phyloP scores from a whole-genome alignment of 345 rosid species.

The Arabidopsis suecica region DNA sequence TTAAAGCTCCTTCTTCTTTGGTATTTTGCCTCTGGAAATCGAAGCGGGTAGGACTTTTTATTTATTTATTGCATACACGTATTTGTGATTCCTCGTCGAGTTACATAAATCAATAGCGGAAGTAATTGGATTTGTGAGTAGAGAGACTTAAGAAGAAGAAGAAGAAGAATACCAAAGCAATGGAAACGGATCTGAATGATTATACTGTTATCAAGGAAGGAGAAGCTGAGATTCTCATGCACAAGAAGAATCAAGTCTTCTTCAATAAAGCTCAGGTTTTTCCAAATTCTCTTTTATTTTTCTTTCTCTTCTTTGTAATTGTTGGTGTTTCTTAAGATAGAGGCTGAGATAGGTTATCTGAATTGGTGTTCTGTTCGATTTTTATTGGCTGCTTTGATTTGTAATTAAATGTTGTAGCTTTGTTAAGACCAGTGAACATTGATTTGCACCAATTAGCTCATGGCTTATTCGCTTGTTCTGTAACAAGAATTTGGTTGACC shows the following conservation, averaged over 20 bases:
- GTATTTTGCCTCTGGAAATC: not conserved
- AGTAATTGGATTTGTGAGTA: not conserved
- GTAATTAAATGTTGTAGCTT: not conserved
- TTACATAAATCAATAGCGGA: not conserved
- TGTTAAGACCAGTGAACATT: conserved; percentile 8
- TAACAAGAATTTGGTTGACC: not conserved
- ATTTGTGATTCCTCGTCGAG: not conserved
- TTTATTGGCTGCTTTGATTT: conserved; percentile 12
- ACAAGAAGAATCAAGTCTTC: conserved; percentile 87
- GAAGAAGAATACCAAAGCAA: conserved; percentile 13
- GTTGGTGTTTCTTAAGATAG: not conserved
- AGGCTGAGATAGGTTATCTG: conserved; percentile 8
- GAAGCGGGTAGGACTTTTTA: not conserved
- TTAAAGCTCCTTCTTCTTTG: not conserved
- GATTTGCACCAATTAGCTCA: conserved; percentile 7
- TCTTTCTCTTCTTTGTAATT: not conserved
- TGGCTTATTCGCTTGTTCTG: not conserved
- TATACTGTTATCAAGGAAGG: conserved; percentile 88
- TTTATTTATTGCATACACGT: not conserved
- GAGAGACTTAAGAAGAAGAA: conserved; percentile 9
- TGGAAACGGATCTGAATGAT: conserved; percentile 64
- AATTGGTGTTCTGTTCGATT: conserved; percentile 22
- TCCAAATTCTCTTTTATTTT: conserved; percentile 15
- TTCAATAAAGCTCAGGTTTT: conserved; percentile 93
- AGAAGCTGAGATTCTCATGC: conserved; percentile 97